Evolutionary conservation across 139 green algal genomes (phyloP).

Genomic region (Closterium sp.): DNA sequence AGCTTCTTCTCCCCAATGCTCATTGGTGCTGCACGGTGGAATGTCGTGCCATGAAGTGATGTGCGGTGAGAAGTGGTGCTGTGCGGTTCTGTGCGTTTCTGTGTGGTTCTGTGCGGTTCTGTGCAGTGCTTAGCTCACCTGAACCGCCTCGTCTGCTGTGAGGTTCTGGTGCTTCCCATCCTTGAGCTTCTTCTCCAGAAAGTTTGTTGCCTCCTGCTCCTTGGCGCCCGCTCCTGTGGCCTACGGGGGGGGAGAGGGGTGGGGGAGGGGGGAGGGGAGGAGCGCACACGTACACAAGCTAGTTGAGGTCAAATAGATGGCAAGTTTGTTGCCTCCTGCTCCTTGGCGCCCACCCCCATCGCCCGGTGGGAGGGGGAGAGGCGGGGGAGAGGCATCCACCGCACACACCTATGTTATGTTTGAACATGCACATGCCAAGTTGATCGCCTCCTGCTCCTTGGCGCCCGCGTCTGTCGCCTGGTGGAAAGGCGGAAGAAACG

Average conservation of each 20-base stretch:
- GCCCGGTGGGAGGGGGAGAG: conserved; percentile 47
- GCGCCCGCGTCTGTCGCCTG: conserved; percentile 65
- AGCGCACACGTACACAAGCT: too few species aligned
- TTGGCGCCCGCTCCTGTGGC: conserved; percentile 85
- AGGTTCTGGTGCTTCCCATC: too few species aligned
- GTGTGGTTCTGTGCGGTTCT: too few species aligned
- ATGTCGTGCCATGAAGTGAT: neutral
- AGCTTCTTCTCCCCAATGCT: too few species aligned
- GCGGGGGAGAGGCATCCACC: too few species aligned
- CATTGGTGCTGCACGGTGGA: neutral
- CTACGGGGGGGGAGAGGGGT: too few species aligned
- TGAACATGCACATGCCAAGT: too few species aligned
- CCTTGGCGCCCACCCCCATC: conserved; percentile 86
- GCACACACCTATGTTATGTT: too few species aligned
- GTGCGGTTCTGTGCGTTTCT: too few species aligned
- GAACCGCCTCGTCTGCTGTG: neutral
- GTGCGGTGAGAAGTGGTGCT: neutral
- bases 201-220: conserved; percentile 93
- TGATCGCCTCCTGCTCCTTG: conserved; percentile 95
- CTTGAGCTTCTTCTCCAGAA: conserved; percentile 96
- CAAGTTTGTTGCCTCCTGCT: conserved; percentile 90
- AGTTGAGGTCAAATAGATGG: too few species aligned
- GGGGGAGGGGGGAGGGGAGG: too few species aligned
- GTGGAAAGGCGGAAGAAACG: neutral
- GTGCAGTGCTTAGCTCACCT: neutral